Evolutionary conservation across 768 basidiomycete species (phyloP).

Genomic region (Grammothele lineata): DNA sequence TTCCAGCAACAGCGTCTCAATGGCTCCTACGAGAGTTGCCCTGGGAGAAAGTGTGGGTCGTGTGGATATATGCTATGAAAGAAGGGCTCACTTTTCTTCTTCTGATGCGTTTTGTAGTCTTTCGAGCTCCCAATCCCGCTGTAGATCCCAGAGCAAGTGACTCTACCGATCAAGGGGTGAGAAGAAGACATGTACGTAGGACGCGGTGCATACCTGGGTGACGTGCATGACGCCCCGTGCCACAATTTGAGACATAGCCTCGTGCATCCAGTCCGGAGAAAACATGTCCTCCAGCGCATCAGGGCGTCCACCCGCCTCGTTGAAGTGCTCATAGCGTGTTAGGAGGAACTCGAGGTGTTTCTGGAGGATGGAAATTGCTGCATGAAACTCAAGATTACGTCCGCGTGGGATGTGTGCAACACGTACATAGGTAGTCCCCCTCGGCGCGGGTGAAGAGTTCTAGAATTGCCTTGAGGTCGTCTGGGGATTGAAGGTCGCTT

Average conservation of each 20-base stretch:
- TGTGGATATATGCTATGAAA: no score
- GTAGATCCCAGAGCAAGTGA: conserved; percentile 63
- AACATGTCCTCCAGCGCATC: conserved; percentile 56
- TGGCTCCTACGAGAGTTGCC: conserved; percentile 37
- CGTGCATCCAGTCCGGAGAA: conserved; percentile 56
- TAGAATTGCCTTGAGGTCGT: conserved; percentile 53
- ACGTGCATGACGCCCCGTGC: conserved; percentile 57
- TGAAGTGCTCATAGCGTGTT: conserved; percentile 34
- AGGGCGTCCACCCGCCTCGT: conserved; percentile 36
- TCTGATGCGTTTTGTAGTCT: conserved; percentile 45
- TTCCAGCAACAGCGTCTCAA: conserved; percentile 56
- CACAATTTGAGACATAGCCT: conserved; percentile 50
- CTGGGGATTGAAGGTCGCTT: conserved; percentile 46
- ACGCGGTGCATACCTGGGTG: conserved; percentile 43
- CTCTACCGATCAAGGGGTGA: conserved; percentile 60
- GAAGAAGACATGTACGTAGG: background rate
- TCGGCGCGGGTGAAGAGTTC: conserved; percentile 64
- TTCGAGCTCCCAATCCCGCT: conserved; percentile 73
- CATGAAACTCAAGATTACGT: conserved; percentile 6
- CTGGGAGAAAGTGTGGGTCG: background rate
- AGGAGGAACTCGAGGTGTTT: conserved; percentile 62
- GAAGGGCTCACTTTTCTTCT: conserved; percentile 42
- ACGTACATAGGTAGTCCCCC: conserved; percentile 76
- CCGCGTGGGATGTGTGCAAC: background rate
- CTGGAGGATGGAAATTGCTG: conserved; percentile 73